Conservation (phyloP, 257 asterid genomes). For the Haberlea rhodopensis region DNA sequence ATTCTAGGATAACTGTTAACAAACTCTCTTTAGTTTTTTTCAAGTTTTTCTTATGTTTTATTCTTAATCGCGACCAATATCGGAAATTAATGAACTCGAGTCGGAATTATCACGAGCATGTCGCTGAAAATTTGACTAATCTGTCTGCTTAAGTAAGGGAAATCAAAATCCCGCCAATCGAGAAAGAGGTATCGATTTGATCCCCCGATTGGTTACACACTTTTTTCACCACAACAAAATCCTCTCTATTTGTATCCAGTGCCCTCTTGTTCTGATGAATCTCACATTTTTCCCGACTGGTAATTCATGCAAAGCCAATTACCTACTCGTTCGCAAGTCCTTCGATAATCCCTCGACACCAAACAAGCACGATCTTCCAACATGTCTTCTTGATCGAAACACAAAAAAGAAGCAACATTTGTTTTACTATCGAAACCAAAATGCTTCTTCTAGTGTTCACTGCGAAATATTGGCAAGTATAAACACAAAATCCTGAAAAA, state of each 20-base stretch:
- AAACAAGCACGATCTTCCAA: constrained; percentile 49
- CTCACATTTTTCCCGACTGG: too few species aligned
- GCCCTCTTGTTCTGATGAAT: too few species aligned
- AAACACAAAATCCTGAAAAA: constrained; percentile 25
- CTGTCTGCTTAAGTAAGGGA: constrained; percentile 26
- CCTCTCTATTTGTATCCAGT: too few species aligned
- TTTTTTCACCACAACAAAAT: constrained; percentile 28
- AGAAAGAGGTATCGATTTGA: constrained; percentile 33
- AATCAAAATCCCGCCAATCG: constrained; percentile 36
- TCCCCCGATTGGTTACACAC: constrained; percentile 29
- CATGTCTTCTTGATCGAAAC: constrained; percentile 44
- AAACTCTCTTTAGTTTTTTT: too few species aligned
- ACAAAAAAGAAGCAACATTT: constrained; percentile 25
- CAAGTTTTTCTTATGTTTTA: too few species aligned
- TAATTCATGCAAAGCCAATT: constrained; percentile 44
- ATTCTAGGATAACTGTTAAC: too few species aligned
- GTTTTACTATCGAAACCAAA: constrained; percentile 22
- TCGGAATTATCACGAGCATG: too few species aligned
- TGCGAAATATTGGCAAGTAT: constrained; percentile 34
- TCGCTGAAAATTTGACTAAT: constrained; percentile 27
- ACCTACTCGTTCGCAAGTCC: constrained; percentile 39
- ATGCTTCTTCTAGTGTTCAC: constrained; percentile 27
- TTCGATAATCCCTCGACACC: constrained; percentile 49
- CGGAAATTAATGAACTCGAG: constrained; percentile 55
- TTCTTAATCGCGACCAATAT: constrained; percentile 78